phyloP scores from a whole-genome alignment of 345 rosid genomes.

The Pistacia atlantica region DNA sequence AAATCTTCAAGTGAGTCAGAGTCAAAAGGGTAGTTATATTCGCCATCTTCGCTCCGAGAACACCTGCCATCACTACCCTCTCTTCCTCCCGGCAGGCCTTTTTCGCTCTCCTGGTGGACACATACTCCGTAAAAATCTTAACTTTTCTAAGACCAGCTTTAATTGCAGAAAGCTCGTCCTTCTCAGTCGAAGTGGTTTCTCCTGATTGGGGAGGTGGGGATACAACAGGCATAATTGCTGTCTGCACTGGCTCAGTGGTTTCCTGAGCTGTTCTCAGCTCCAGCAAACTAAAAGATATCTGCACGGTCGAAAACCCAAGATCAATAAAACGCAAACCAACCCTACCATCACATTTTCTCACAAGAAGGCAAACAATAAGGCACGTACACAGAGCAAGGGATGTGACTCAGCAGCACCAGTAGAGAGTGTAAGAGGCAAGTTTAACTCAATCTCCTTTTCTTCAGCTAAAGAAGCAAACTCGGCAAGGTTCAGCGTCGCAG shows the following conservation, averaged over 20 bases:
- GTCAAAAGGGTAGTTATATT: conserved; percentile 76
- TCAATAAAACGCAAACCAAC: conserved; percentile 1
- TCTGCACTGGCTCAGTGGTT: conserved; percentile 46
- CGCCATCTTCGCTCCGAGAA: conserved; percentile 76
- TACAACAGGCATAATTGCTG: conserved; percentile 55
- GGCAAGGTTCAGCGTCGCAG: conserved; percentile 58
- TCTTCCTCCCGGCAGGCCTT: conserved; percentile 73
- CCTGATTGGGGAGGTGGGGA: conserved; percentile 52
- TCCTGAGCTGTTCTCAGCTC: conserved; percentile 75
- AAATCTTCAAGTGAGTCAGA: conserved; percentile 79
- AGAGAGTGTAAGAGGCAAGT: conserved; percentile 49
- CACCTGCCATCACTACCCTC: conserved; percentile 64
- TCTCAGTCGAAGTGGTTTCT: conserved; percentile 52
- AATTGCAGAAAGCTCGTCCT: conserved; percentile 75
- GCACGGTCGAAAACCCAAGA: conserved; percentile 18
- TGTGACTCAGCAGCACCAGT: conserved; percentile 38
- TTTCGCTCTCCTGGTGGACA: conserved; percentile 63
- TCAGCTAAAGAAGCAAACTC: conserved; percentile 58
- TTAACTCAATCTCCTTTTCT: conserved; percentile 53
- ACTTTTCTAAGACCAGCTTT: conserved; percentile 92
- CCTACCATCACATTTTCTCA: background rate
- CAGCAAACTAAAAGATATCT: conserved; percentile 76
- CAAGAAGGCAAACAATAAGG: background rate
- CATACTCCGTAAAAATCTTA: conserved; percentile 72
- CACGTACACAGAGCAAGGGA: conserved; percentile 66